Conservation (phyloP, 2,329 filamentous ascomycete species). For the Purpureocillium lavendulum region DNA sequence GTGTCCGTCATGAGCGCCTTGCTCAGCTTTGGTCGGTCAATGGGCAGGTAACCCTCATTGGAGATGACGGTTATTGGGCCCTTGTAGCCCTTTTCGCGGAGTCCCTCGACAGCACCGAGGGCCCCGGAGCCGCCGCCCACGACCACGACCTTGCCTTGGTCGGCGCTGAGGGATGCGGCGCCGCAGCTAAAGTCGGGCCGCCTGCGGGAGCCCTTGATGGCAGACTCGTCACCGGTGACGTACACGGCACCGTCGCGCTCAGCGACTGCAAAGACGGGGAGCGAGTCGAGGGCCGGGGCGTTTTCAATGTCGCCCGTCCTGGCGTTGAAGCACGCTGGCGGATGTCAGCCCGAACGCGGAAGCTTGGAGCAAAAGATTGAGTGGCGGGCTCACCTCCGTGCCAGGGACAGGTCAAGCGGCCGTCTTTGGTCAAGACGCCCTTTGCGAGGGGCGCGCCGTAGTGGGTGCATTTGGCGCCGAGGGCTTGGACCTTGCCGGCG, state of each 20-base stretch:
- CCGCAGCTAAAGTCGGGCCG: conserved; percentile 67
- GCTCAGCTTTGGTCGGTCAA: conserved; percentile 91
- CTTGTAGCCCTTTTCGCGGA: conserved; percentile 72
- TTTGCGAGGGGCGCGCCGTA: conserved; percentile 86
- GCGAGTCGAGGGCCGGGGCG: conserved; percentile 79
- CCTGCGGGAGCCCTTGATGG: conserved; percentile 69
- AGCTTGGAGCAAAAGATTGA: no score
- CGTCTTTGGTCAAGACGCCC: conserved; percentile 74
- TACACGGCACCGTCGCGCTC: conserved; percentile 80
- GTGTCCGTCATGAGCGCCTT: conserved; percentile 83
- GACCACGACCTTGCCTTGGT: conserved; percentile 65
- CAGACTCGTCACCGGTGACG: conserved; percentile 69
- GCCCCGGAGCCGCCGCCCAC: conserved; percentile 83
- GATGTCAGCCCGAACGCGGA: conserved; percentile 4
- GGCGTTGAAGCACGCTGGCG: conserved; percentile 80
- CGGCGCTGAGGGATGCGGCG: conserved; percentile 31
- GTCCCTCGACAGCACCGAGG: conserved; percentile 70
- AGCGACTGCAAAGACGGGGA: conserved; percentile 72
- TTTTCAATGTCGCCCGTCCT: conserved; percentile 90
- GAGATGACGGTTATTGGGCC: conserved; percentile 78
- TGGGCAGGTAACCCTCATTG: conserved; percentile 75
- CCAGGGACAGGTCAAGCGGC: conserved; percentile 89
- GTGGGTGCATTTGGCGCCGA: conserved; percentile 80
- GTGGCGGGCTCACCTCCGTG: conserved; percentile 66
- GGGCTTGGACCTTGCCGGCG: conserved; percentile 66